A percentile compares a stretch with the other conserved stretches of the same genome.
Conservation (phyloP, 2,329 filamentous ascomycete genomes). For the Pseudogymnoascus sp. region DNA sequence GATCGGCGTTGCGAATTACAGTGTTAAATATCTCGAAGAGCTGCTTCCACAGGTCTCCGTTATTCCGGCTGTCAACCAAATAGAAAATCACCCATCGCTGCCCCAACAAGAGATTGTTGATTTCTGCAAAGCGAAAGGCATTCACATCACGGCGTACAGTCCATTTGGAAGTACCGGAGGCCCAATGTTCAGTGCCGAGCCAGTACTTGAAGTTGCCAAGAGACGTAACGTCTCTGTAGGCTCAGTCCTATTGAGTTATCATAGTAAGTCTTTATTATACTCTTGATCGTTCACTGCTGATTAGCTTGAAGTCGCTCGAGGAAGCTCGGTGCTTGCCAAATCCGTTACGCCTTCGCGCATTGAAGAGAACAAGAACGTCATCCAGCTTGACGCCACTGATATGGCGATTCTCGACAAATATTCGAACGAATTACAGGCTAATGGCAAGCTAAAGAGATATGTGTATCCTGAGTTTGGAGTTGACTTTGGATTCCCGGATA, state of each 20-base stretch:
- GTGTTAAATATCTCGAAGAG: conserved; percentile 28
- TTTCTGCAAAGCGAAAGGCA: conserved; percentile 42
- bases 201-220: conserved; percentile 51
- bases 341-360: conserved; percentile 63
- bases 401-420: conserved; percentile 49
- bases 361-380: conserved; percentile 60
- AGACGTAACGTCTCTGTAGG: conserved; percentile 52
- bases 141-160: conserved; percentile 46
- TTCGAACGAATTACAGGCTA: conserved; percentile 40
- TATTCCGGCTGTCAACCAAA: conserved; percentile 50
- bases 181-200: conserved; percentile 50
- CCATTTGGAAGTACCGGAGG: conserved; percentile 32
- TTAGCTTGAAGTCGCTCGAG: conserved; percentile 49
- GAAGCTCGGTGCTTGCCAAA: conserved; percentile 65
- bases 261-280: conserved; percentile 40
- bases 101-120: conserved; percentile 46
- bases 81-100: conserved; percentile 52
- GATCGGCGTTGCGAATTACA: conserved; percentile 40
- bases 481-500: conserved; percentile 64
- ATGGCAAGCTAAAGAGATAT: conserved; percentile 50
- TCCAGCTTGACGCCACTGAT: conserved; percentile 59
- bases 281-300: background rate
- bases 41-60: conserved; percentile 36
- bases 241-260: conserved; percentile 61
- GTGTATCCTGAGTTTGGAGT: conserved; percentile 64